Percentiles rank a stretch among this genome's conserved stretches.
phyloP scores from a whole-genome alignment of 306 rosid species.

The Cucurbita ficifolia region DNA sequence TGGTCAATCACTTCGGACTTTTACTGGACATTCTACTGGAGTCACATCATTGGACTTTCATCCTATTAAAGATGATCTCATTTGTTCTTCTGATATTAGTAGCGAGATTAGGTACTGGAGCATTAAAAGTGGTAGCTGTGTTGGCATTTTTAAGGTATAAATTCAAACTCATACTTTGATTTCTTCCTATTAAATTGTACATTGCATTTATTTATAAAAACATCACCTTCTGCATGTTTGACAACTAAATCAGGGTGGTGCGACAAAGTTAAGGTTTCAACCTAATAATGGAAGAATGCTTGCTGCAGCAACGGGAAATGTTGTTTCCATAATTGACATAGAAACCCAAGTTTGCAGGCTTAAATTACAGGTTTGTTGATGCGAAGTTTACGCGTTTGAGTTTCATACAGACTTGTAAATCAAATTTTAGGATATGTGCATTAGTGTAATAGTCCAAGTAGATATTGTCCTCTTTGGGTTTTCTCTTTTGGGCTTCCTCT shows the following conservation, averaged over 20 bases:
- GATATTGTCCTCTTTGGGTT: too few relatives aligned
- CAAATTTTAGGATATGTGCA: background rate
- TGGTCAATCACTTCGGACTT: slow-evolving; percentile 47
- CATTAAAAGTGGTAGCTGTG: slow-evolving; percentile 50
- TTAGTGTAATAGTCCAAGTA: too few relatives aligned
- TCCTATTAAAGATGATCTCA: slow-evolving; percentile 55
- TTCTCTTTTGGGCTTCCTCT: too few relatives aligned
- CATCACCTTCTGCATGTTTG: background rate
- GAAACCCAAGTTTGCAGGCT: slow-evolving; percentile 38
- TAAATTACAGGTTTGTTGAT: slow-evolving; percentile 37
- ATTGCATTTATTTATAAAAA: background rate
- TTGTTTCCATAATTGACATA: slow-evolving; percentile 41
- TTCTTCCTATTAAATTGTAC: background rate
- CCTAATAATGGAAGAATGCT: slow-evolving; percentile 56
- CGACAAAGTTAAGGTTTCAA: slow-evolving; percentile 64
- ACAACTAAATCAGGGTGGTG: slow-evolving; percentile 49
- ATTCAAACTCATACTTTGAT: background rate
- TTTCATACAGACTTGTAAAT: background rate
- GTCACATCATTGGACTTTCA: slow-evolving; percentile 78
- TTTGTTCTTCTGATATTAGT: slow-evolving; percentile 55
- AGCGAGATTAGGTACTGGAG: slow-evolving; percentile 79
- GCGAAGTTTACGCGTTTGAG: background rate
- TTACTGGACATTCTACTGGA: slow-evolving; percentile 48
- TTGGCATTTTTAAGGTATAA: slow-evolving; percentile 52
- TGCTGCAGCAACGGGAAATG: slow-evolving; percentile 47